Base-by-base conservation (phyloP, 2,329 filamentous ascomycete species). In the Ceratocystis lukuohia region DNA sequence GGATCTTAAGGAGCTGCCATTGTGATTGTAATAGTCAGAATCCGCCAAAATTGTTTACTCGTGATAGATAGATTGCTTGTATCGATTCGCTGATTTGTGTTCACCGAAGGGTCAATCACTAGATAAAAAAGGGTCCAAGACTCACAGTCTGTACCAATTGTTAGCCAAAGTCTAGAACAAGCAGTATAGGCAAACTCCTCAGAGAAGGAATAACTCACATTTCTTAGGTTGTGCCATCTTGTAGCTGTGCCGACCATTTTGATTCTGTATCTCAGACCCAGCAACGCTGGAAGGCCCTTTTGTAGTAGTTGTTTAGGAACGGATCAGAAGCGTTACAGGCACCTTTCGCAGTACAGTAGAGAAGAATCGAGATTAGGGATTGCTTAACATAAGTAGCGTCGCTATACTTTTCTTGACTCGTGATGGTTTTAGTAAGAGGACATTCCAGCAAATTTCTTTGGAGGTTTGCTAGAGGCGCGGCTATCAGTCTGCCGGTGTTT, bases 221-320 rank as follows among this genome's bases (percentile, higher is more conserved):
- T 77, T 74, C 83, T 84, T 72, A 91, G 77, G 75, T 83, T 84
- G 74, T 85, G 83, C 84, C 89, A 87, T 72, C 88, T 86, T 76
- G 69, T 67, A 46, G 66, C 67, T 66, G 70, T 68, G 46, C 69
- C 77, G 64, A 80, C 78, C 82, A 84, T 84, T 67, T 71, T 75
- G 71, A 20, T 50, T 46, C 53, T 37, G 44, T 65, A 28, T 62
- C 15, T 33, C 53, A n/a, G 22, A 17, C 28, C 53, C 53, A 57
- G 28, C 30, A 33, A 25, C 28, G 53, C 53, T 33, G 53, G 53
- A 28, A 57, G 1, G 59, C 59, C 33, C 37, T 37, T 61, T 44
- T 20, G n/a, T 15, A 3, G 20, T 61, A 12, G 59, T 61, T 57
- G 53, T 20, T 30, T 5, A 12, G 20, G 17, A 33, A 17, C 22